phyloP scores from a whole-genome alignment of 139 green algal species.

The Trebouxia sp. region DNA sequence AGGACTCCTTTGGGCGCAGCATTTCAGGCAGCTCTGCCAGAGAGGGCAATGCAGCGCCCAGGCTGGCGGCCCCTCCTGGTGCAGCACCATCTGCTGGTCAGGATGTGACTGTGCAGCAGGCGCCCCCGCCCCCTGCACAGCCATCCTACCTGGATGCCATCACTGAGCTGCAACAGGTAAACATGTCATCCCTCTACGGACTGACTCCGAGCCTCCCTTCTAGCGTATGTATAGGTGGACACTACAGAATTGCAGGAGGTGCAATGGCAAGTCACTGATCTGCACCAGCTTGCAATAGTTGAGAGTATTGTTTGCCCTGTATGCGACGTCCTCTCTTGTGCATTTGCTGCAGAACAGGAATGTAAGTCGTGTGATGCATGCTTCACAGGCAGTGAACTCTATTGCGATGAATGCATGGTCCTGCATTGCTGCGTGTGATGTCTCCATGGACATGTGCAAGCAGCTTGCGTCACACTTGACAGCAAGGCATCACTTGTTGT shows the following conservation, averaged over 20 bases:
- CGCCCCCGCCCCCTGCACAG: not conserved
- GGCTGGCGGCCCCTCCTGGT: not conserved
- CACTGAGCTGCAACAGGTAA: conserved; percentile 25
- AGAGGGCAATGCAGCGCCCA: not conserved
- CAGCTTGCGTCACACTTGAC: too few relatives aligned
- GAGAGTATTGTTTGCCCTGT: too few relatives aligned
- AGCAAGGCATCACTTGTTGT: too few relatives aligned
- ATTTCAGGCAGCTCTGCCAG: not conserved
- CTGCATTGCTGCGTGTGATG: too few relatives aligned
- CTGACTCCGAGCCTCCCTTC: not conserved
- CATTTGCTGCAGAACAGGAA: too few relatives aligned
- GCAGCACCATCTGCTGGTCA: not conserved
- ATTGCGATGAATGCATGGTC: too few relatives aligned
- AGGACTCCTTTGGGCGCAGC: not conserved
- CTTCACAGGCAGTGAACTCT: too few relatives aligned
- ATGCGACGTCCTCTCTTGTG: too few relatives aligned
- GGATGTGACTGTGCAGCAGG: not conserved
- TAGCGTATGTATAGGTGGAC: not conserved
- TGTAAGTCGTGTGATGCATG: too few relatives aligned
- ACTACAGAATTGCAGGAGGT: not conserved
- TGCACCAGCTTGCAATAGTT: too few relatives aligned
- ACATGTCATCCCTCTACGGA: not conserved
- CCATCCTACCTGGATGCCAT: conserved; percentile 22
- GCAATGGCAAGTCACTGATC: not conserved
- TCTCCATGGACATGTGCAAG: too few relatives aligned